Evolutionary conservation across 495 filamentous ascomycete species (phyloP), one percentile per base, ranked within the genome.

Genomic region (Penicillium daleae): DNA sequence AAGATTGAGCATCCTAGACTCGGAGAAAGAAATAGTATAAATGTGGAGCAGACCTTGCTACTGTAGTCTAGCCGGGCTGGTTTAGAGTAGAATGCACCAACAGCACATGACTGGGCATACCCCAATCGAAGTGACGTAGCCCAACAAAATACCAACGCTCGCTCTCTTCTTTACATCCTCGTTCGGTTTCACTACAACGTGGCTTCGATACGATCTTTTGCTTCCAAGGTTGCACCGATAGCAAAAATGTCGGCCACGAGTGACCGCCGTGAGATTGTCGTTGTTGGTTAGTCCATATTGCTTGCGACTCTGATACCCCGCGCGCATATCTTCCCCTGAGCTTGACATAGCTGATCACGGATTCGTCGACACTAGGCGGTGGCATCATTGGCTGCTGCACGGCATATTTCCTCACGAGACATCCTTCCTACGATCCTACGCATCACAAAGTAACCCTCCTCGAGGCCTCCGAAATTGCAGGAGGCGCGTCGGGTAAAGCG

Each of bases 351-450:
- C 62, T 76, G 42, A 74, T 51, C 59, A 26, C 6, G 48, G 13
- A 26, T 51, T 21, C 50, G 32, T 32, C 17, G 51, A 50, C 32
- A 8, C 22, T 26, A 93, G 94, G 95, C 66, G 95, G 94, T 67
- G 95, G 95, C 70, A 93, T 99, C 59, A 97, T 99, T 69, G 95
- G 95, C 67, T 90, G 88, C 74, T 95, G 92, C 58, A 92, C 92
- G 15, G 95, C 95, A 56, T 99, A 99, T 76, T 98, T 90, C 71
- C 81, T 99, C 15, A 94, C 92, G 2, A 89, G 92, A 62, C 95
- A 99, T 75, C 90, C 91, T 12, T 86, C 85, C 24, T 99, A 89
- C 76, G 83, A 95, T 72, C 86, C 91, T 24, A 71, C 82, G 6
- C 82, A 86, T 35, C 90, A 97, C 71, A 88, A 79, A 55, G 87